Base-by-base conservation (phyloP, 2,329 filamentous ascomycete species). In the Verticillium alfalfae region DNA sequence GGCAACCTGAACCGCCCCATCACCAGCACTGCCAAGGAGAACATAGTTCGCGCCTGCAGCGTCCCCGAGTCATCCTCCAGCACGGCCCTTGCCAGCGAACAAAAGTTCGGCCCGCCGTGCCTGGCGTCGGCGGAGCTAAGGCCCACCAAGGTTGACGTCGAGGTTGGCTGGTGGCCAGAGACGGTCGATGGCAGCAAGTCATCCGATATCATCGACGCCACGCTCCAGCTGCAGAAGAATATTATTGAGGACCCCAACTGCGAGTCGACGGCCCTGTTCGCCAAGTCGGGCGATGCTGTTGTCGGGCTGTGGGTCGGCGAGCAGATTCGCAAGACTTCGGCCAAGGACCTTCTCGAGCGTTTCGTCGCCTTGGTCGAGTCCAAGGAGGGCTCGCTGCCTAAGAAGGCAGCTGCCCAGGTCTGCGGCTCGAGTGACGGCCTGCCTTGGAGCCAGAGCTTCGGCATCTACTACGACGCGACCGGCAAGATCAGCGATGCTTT, bases 321-420 rank as follows among this genome's bases (percentile, higher is more conserved):
- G n/a, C 34, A 57, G 56, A 57, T 57, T 13, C 56, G 56, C 37
- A 57, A 57, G 56, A 39, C 56, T 15, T 57, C 56, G 34, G 56
- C 56, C 12, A 34, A 22, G n/a, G 34, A 13, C 22, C 31, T 57
- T 31, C 13, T 57, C 37, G 18, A 57, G n/a, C 56, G 56, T 18
- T 57, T 57, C 37, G 18, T 34, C 56, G 56, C 26, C 22, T 36
- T 18, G 10, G 56, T 57, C 22, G 37, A 26, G 26, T 26, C 56
- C 56, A 36, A 34, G 34, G 56, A 26, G 34, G 34, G n/a, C 26
- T 36, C 37, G 56, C 13, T 39, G n/a, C 34, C 56, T 13, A 36
- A 18, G 22, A 36, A 37, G 56, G 49, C 18, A 26, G 34, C 56
- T 31, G 56, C 56, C n/a, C 56, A 57, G 37, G n/a, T 57, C 56